Base-by-base conservation (phyloP, 208 protist species). In the Leishmania lainsoni region DNA sequence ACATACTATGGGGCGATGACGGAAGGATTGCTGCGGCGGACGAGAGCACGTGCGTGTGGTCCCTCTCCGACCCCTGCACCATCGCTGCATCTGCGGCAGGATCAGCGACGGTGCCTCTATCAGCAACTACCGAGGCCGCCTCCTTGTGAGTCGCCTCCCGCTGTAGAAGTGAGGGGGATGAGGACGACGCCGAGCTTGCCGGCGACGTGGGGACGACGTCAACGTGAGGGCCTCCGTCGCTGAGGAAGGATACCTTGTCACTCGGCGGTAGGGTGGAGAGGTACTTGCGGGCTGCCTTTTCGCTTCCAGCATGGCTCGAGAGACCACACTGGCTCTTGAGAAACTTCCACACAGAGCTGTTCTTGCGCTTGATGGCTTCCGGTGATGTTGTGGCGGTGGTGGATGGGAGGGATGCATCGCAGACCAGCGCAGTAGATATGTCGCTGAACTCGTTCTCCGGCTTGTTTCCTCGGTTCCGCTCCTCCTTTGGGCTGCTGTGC, bases 371-470 rank as follows among this genome's bases (percentile, higher is more conserved):
- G 29, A 20, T 3, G 12, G 22, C 22, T 35, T 20, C 75, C 39
- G 59, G 3, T 54, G 52, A 22, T 35, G 58, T 58, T 68, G 59
- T 42, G 29, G 12, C 56, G 29, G 58, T 65, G 14, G 59, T 26
- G 42, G 58, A 22, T 35, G 75, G 54, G 54, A 69, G 39, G 42
- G 52, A n/a, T 66, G 52, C 58, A n/a, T 52, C 66, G 52, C 39
- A 29, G 68, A 20, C 51, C 66, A 20, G 39, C 48, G 17, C 81
- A 39, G 54, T 48, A 35, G 72, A 65, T 48, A 84, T 76, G 42
- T 80, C 76, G 59, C 76, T 84, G 75, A 84, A 80, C 32, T 77
- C 59, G 65, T 32, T 35, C 48, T 42, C 39, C 14, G 73, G 20
- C 59, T 83, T 59, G 20, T 52, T 56, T 45, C 54, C 68, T 20